Evolutionary conservation across 495 filamentous ascomycete genomes (phyloP), one percentile per base, ranked within the genome.

Genomic region (Apiosordaria backusii): DNA sequence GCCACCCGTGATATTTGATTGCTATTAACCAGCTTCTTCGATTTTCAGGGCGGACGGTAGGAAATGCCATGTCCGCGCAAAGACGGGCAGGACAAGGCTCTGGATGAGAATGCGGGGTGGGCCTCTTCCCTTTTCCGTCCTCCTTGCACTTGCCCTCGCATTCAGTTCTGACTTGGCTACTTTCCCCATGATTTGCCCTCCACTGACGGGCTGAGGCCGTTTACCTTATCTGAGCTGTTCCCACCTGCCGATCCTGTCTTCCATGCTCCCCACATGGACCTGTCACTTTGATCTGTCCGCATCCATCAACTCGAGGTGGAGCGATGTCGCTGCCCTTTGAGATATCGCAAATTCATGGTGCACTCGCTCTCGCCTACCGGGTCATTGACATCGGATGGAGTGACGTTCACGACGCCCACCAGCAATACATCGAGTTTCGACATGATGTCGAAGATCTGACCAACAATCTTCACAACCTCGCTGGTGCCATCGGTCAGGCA

Each of bases 261-360:
- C n/a, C 7, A 21, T 55, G 53, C 53, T 55, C 13, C 22, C 53
- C 53, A 55, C 53, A 21, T 21, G 19, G 53, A 21, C 53, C 35
- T 45, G 35, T 55, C 7, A 6, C n/a, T 55, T 24, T 55, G 22
- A 55, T 55, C 53, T 21, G 22, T 55, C 53, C 13, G 4, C 53
- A 18, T 55, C 21, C 22, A 0, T 24, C 22, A 23, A 59, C 1
- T 2, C 16, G n/a, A 27, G 5, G 19, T 27, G 57, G 57, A 18
- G 35, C 53, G 18, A 67, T 67, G 65, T 58, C 61, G n/a, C 61
- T 67, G n/a, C 65, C 65, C 1, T 67, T 67, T 19, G 65, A 67
- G 0, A 54, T 64, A 22, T 54, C 27, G 6, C 52, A 67, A 18
- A 63, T 67, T 10, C 54, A 63, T 9, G 61, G 65, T 1, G 57